Conservation (phyloP, 306 rosid species). For the Medicago lupulina region DNA sequence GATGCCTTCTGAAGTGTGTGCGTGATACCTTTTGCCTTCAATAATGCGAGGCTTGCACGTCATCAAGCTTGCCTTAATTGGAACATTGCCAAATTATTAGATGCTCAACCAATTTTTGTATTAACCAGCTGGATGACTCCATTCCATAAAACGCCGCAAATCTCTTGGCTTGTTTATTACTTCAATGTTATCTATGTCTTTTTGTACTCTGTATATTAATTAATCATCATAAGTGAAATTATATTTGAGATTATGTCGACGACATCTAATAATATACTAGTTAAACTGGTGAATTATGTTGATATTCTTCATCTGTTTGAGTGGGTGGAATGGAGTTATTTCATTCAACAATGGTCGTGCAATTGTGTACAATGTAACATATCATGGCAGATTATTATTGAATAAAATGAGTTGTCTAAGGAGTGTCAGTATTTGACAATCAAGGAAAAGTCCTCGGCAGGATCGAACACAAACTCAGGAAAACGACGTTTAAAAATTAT, state of each 20-base stretch:
- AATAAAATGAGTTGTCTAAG: background rate
- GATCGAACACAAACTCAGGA: constrained; percentile 3
- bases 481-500: background rate
- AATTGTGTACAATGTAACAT: no score
- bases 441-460: background rate
- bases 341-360: no score
- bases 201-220: constrained; percentile 44
- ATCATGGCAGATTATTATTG: background rate
- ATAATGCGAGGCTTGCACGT: constrained; percentile 74
- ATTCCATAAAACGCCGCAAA: constrained; percentile 42
- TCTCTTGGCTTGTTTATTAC: constrained; percentile 42
- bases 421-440: background rate
- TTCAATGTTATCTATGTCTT: constrained; percentile 31
- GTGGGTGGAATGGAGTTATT: background rate
- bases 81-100: constrained; percentile 47
- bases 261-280: background rate
- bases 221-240: constrained; percentile 36
- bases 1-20: constrained; percentile 71
- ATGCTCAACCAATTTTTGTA: constrained; percentile 53
- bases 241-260: constrained; percentile 36
- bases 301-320: background rate
- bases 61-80: constrained; percentile 54
- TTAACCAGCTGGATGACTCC: constrained; percentile 25
- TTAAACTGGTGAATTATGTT: background rate
- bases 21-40: constrained; percentile 47